Conservation (phyloP, 768 basidiomycete genomes). For the Lentinula lateritia region DNA sequence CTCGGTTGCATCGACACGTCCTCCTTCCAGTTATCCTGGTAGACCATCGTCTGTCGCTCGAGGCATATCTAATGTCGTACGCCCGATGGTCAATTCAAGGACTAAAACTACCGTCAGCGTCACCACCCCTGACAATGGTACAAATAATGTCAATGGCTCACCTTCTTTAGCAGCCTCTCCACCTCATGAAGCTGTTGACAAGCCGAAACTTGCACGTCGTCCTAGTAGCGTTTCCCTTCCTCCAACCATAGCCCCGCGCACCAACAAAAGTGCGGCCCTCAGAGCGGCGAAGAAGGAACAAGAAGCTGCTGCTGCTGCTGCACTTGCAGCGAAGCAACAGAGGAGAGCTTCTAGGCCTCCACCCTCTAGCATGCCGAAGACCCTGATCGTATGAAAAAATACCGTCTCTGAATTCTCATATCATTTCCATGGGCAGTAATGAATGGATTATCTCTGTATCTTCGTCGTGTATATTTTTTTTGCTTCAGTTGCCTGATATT, state of each 20-base stretch:
- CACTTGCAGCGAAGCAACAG: conserved; percentile 30
- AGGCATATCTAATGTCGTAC: conserved; percentile 14
- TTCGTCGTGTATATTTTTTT: not conserved
- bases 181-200: conserved; percentile 16
- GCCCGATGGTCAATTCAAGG: conserved; percentile 6
- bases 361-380: conserved; percentile 5
- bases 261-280: conserved; percentile 69
- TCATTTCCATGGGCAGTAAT: no score
- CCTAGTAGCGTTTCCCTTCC: conserved; percentile 47
- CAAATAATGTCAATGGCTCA: not conserved
- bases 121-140: not conserved
- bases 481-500: not conserved
- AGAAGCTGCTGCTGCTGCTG: conserved; percentile 36
- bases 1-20: conserved; percentile 30
- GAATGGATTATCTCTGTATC: not conserved
- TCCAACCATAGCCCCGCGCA: conserved; percentile 63
- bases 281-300: conserved; percentile 65
- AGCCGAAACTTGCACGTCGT: conserved; percentile 35
- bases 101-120: conserved; percentile 9
- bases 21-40: conserved; percentile 5
- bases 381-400: not conserved
- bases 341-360: conserved; percentile 2
- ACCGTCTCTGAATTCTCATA: not conserved
- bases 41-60: conserved; percentile 4
- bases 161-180: conserved; percentile 9